phyloP scores from a whole-genome alignment of 495 filamentous ascomycete genomes.

The Jackrogersella multiformis region DNA sequence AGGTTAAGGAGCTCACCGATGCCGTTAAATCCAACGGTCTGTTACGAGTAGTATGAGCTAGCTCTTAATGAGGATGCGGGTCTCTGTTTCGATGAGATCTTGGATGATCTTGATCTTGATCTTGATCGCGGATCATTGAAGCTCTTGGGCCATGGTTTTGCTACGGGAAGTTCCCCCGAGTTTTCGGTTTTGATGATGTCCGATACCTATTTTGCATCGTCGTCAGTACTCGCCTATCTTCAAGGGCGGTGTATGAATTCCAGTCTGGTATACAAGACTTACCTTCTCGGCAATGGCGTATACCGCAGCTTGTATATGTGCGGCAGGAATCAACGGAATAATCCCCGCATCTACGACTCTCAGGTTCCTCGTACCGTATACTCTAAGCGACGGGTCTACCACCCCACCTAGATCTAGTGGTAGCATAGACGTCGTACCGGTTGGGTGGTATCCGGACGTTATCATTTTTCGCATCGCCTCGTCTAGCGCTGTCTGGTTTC shows the following conservation, averaged over 20 bases:
- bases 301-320: constrained; percentile 61
- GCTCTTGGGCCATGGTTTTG: neutral
- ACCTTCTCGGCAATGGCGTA: constrained; percentile 71
- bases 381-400: constrained; percentile 61
- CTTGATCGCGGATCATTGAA: neutral
- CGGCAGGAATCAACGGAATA: constrained; percentile 64
- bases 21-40: neutral
- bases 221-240: constrained; percentile 19
- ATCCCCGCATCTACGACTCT: constrained; percentile 67
- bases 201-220: constrained; percentile 40
- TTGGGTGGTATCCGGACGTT: constrained; percentile 45
- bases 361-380: constrained; percentile 59
- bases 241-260: neutral
- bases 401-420: constrained; percentile 52
- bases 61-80: neutral
- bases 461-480: constrained; percentile 40
- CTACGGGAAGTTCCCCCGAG: neutral
- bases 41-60: neutral
- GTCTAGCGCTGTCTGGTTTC: constrained; percentile 41
- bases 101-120: neutral
- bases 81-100: neutral
- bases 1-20: neutral
- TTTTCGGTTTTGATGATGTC: constrained; percentile 50
- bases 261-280: neutral
- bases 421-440: constrained; percentile 53